A percentile compares a stretch with the other conserved stretches of the same genome.
These are phyloP conservation scores for Tympanopsis confertula DNA, from an alignment of 2,329 filamentous ascomycete species.

Conservation along the genomic window DNA sequence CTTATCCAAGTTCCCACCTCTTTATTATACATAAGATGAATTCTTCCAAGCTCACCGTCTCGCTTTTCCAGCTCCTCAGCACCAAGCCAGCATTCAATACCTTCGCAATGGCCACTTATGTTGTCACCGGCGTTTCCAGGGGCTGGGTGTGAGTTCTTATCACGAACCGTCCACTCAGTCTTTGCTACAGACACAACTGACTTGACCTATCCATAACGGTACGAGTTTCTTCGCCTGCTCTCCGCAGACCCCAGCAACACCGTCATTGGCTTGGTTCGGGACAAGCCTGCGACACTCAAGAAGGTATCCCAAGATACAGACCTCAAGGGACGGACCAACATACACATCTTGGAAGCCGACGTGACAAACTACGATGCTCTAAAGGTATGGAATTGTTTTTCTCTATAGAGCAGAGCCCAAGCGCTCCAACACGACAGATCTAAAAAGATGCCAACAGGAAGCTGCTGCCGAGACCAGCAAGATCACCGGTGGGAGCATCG, in stretches of 20 bases:
- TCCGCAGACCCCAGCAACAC: conserved; percentile 28
- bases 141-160: conserved; percentile 11
- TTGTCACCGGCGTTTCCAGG: conserved; percentile 11
- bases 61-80: too few relatives aligned
- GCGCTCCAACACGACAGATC: conserved; percentile 7
- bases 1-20: too few relatives aligned
- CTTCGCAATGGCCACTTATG: conserved; percentile 12
- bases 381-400: conserved; percentile 12
- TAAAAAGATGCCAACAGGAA: conserved; percentile 7
- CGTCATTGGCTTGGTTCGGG: conserved; percentile 33
- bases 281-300: conserved; percentile 29
- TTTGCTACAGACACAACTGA: background rate
- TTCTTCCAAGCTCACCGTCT: too few relatives aligned
- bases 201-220: conserved; percentile 19
- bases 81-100: too few relatives aligned
- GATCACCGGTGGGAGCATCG: conserved; percentile 27
- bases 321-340: conserved; percentile 22
- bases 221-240: conserved; percentile 32
- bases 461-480: conserved; percentile 12
- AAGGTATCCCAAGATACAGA: conserved; percentile 28
- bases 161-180: conserved; percentile 3
- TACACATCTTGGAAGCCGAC: conserved; percentile 33
- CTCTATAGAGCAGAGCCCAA: background rate
- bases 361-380: conserved; percentile 24
- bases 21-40: too few relatives aligned